Conservation (phyloP, 2,329 filamentous ascomycete species). For the Tolypocladium ophioglossoides region DNA sequence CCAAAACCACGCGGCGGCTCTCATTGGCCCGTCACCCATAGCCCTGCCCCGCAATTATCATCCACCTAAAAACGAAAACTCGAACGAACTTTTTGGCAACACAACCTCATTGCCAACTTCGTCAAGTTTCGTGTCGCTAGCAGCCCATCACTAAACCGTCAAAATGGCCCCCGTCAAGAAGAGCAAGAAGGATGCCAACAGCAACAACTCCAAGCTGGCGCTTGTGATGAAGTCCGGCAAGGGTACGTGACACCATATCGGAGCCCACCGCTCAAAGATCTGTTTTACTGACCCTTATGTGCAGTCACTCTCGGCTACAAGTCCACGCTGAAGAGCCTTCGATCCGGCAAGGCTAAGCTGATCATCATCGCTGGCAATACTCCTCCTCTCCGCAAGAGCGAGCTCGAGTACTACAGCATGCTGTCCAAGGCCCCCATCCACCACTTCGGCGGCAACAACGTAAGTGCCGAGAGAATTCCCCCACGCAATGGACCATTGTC, state of each 20-base stretch:
- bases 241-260: constrained; percentile 45
- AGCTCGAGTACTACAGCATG: constrained; percentile 94
- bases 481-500: background rate
- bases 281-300: background rate
- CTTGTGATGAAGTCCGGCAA: constrained; percentile 59
- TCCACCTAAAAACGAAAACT: constrained; percentile 12
- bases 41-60: constrained; percentile 13
- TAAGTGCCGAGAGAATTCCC: constrained; percentile 46
- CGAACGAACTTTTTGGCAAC: constrained; percentile 12
- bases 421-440: constrained; percentile 89
- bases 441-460: constrained; percentile 98
- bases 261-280: background rate
- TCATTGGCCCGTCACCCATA: constrained; percentile 16
- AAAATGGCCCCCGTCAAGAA: constrained; percentile 65
- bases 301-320: constrained; percentile 32
- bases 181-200: constrained; percentile 76
- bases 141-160: constrained; percentile 31
- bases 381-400: constrained; percentile 92
- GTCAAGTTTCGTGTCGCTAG: background rate
- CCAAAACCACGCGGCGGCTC: background rate
- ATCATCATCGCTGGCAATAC: constrained; percentile 93
- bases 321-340: constrained; percentile 66
- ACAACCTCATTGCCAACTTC: constrained; percentile 9
- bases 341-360: constrained; percentile 96
- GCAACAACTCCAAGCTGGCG: constrained; percentile 50